phyloP scores from a whole-genome alignment of 2,329 filamentous ascomycete species.

The Penicillium thymicola region DNA sequence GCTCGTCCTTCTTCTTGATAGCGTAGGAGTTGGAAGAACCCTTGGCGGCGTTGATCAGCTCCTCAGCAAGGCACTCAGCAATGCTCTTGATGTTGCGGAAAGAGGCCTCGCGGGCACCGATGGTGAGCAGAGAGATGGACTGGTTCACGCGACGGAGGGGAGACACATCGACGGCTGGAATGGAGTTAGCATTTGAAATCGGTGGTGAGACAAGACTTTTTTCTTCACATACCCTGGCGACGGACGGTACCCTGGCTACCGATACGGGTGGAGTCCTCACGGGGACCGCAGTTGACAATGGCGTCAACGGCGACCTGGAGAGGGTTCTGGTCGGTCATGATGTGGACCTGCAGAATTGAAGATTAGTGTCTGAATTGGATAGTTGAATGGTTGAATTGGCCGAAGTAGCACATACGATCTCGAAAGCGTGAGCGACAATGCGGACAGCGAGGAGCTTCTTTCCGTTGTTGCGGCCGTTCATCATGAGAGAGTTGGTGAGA shows the following conservation, averaged over 20 bases:
- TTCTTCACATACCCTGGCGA: constrained; percentile 61
- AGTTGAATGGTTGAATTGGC: background rate
- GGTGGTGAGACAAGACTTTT: background rate
- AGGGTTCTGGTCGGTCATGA: constrained; percentile 99
- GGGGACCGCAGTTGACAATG: constrained; percentile 99
- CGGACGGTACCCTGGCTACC: constrained; percentile 99
- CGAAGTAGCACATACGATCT: constrained; percentile 75
- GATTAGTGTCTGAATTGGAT: constrained; percentile 21
- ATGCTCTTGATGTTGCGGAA: constrained; percentile 99
- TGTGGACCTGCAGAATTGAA: constrained; percentile 72
- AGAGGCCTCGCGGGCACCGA: constrained; percentile 94
- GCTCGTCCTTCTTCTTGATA: constrained; percentile 99
- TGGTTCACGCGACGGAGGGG: constrained; percentile 99
- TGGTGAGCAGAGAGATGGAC: constrained; percentile 97
- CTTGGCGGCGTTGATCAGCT: constrained; percentile 99
- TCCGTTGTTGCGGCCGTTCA: constrained; percentile 99
- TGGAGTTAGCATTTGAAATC: background rate
- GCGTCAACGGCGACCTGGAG: constrained; percentile 99
- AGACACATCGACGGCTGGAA: constrained; percentile 92
- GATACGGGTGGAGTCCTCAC: constrained; percentile 99
- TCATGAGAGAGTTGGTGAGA: constrained; percentile 99
- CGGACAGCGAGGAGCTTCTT: constrained; percentile 99
- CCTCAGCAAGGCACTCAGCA: constrained; percentile 98
- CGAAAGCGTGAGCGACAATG: constrained; percentile 98
- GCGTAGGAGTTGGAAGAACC: constrained; percentile 99